Base-by-base conservation (phyloP, 1,284 basidiomycete species). In the Rhodotorula glutinis region DNA sequence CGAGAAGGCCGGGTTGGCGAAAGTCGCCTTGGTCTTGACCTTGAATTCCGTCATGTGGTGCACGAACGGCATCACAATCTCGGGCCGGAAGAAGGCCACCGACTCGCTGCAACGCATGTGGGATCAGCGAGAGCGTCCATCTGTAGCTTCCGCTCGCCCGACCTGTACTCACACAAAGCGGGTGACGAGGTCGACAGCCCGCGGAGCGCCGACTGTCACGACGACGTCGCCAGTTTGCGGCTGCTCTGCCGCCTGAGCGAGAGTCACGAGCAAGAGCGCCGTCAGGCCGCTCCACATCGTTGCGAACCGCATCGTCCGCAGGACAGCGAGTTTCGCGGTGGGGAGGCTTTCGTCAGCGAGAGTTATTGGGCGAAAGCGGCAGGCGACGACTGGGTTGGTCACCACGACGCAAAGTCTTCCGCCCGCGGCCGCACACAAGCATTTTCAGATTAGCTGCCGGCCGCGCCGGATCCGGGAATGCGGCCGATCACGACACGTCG, bases 21-120 rank as follows among this genome's bases (percentile, higher is more conserved):
- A 64, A 25, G 2, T 23, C 33, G 23, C 8, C 19, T 27, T 47
- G 8, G 59, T 58, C 9, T 62, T 58, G 19, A 61, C 1, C 46
- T 60, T n/a, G 55, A 38, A 67, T 13, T 57, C 33, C 21, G 59
- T 38, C 21, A 67, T 40, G 29, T 14, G 8, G 49, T 60, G 62
- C 8, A 91, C 79, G 47, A 88, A 81, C 1, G 85, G 83, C 77
- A 89, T 88, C 82, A 89, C 91, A 9, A 84, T 80, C 49, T 82
- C 76, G 1, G 87, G 85, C 53, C 85, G 83, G 74, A 90, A 87
- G 46, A 86, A 75, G 25, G 83, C 77, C 30, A 67, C 51, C 43
- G 61, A 59, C n/a, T 62, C 56, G n/a, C 66, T 64, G 57, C 54
- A 16, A 5, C 19, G n/a, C n/a, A n/a, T n/a, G n/a, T n/a, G n/a